These are phyloP conservation scores for Aspergillus sojae DNA, from an alignment of 2,329 filamentous ascomycete genomes.

Conservation along the genomic window DNA sequence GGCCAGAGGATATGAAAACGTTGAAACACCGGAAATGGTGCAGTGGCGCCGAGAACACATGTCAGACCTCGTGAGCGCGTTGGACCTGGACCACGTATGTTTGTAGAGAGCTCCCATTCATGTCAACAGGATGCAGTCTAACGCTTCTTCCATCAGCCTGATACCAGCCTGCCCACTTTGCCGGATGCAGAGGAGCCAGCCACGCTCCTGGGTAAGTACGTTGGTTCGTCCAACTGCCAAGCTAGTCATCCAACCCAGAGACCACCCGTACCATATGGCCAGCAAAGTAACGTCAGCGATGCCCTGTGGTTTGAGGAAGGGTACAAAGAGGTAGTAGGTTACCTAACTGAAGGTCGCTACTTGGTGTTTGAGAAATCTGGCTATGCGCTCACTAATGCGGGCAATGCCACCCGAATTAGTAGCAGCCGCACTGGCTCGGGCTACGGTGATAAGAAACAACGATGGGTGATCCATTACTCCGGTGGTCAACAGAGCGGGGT, in stretches of 20 bases:
- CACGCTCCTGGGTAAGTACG: slow-evolving; percentile 48
- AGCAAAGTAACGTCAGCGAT: slow-evolving; percentile 39
- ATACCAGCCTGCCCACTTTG: slow-evolving; percentile 52
- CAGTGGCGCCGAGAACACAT: slow-evolving; percentile 52
- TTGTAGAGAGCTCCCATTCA: slow-evolving; percentile 14
- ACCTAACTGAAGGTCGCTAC: slow-evolving; percentile 58
- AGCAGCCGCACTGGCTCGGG: slow-evolving; percentile 29
- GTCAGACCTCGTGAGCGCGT: slow-evolving; percentile 52
- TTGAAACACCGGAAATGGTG: slow-evolving; percentile 48
- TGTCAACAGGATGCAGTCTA: slow-evolving; percentile 11
- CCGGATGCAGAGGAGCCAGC: slow-evolving; percentile 50
- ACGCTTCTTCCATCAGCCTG: slow-evolving; percentile 39
- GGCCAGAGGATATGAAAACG: slow-evolving; percentile 45
- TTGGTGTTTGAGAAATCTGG: slow-evolving; percentile 54
- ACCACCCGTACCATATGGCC: slow-evolving; percentile 54
- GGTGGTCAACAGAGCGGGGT: slow-evolving; percentile 33
- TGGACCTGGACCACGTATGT: slow-evolving; percentile 46
- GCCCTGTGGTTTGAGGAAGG: slow-evolving; percentile 53
- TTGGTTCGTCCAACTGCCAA: slow-evolving; percentile 51
- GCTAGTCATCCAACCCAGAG: slow-evolving; percentile 38
- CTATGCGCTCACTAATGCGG: slow-evolving; percentile 45
- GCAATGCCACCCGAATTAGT: slow-evolving; percentile 17
- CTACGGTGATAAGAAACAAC: slow-evolving; percentile 48
- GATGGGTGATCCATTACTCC: slow-evolving; percentile 54
- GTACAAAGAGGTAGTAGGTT: slow-evolving; percentile 56